phyloP scores from a whole-genome alignment of 495 filamentous ascomycete species.

The Pseudomonodictys pantanalensis region DNA sequence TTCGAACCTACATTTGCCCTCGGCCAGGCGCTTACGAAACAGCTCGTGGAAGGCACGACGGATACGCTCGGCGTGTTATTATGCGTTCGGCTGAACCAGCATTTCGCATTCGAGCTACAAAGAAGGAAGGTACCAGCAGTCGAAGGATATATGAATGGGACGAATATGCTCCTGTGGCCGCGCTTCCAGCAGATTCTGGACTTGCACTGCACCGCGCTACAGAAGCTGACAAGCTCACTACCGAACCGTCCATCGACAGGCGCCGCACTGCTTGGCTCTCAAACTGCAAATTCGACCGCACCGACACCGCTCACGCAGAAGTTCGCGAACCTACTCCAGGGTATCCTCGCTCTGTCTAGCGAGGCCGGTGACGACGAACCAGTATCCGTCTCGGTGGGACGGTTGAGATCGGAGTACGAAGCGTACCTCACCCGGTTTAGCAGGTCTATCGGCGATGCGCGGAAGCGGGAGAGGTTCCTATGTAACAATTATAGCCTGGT shows the following conservation, averaged over 20 bases:
- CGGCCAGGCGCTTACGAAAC: conserved; percentile 72
- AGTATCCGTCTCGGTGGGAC: conserved; percentile 70
- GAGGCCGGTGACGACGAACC: conserved; percentile 94
- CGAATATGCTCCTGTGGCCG: conserved; percentile 94
- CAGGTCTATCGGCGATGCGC: conserved; percentile 65
- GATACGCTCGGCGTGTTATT: conserved; percentile 85
- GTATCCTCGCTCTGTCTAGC: conserved; percentile 73
- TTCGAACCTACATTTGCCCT: conserved; percentile 81
- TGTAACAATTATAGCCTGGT: conserved; percentile 93
- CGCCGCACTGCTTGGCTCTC: conserved; percentile 54
- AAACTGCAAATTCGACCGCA: conserved; percentile 71
- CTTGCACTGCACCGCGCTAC: conserved; percentile 82
- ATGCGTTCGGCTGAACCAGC: conserved; percentile 90
- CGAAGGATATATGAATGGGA: conserved; percentile 89
- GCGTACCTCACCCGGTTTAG: conserved; percentile 67
- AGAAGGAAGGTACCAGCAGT: conserved; percentile 82
- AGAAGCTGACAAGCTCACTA: conserved; percentile 53
- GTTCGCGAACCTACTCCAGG: conserved; percentile 85
- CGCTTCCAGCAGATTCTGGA: conserved; percentile 93
- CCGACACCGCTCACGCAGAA: conserved; percentile 89
- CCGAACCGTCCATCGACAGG: conserved; percentile 51
- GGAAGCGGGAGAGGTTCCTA: conserved; percentile 82
- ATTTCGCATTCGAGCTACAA: conserved; percentile 88
- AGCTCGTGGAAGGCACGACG: conserved; percentile 68
- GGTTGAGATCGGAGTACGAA: conserved; percentile 76